phyloP scores from a whole-genome alignment of 352 stramenopile genomes.

The Nothophytophthora sp. region DNA sequence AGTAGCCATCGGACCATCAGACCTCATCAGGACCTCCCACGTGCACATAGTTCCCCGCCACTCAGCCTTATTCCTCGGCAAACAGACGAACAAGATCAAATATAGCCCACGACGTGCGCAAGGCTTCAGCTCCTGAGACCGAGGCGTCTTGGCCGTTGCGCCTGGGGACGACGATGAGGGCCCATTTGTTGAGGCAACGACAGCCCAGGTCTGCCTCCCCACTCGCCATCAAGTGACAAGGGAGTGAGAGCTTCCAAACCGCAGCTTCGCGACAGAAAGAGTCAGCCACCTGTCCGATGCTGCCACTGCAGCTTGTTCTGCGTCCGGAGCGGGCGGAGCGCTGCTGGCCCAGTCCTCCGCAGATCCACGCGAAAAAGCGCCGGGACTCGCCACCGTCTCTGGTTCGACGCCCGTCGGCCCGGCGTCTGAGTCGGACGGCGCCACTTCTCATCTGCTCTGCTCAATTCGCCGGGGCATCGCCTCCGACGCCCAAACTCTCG shows the following conservation, averaged over 20 bases:
- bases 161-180: no score
- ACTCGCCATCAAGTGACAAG: neutral
- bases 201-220: neutral
- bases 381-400: constrained; percentile 16
- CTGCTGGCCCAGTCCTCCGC: constrained; percentile 21
- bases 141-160: neutral
- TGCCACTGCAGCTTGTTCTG: constrained; percentile 22
- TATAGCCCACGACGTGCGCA: no score
- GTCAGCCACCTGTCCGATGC: constrained; percentile 11
- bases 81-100: no score
- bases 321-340: constrained; percentile 13
- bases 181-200: constrained; percentile 7
- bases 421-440: constrained; percentile 5
- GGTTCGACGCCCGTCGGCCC: constrained; percentile 6
- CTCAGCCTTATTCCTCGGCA: no score
- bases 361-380: constrained; percentile 11
- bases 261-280: neutral
- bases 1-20: no score
- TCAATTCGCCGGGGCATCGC: constrained; percentile 7
- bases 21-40: no score
- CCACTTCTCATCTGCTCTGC: constrained; percentile 8
- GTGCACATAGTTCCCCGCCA: no score
- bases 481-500: constrained; percentile 16
- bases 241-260: constrained; percentile 1
- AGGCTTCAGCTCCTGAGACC: neutral